A percentile compares a stretch with the other conserved stretches of the same genome.
Conservation (phyloP, 768 basidiomycete species). For the Lactarius akahatsu region DNA sequence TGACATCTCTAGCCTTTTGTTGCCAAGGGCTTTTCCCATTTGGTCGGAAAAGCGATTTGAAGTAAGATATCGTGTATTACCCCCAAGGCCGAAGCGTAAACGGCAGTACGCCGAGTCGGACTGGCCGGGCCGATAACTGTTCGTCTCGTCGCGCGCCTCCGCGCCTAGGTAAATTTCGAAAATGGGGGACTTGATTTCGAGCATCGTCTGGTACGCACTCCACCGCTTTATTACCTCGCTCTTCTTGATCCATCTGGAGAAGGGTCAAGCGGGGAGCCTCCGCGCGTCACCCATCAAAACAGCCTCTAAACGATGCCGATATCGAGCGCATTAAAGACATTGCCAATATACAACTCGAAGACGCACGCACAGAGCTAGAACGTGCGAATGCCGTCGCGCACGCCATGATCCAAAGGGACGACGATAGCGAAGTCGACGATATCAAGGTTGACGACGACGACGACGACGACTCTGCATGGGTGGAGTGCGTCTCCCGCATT, state of each 20-base stretch:
- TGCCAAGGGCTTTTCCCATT: no score
- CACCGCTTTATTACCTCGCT: neutral
- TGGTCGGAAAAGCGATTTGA: no score
- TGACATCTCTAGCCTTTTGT: no score
- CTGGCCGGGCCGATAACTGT: no score
- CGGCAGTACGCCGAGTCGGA: no score
- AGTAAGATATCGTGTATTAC: no score
- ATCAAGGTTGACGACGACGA: constrained; percentile 45
- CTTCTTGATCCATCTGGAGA: constrained; percentile 21
- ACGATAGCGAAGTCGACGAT: constrained; percentile 62
- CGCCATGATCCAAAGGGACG: constrained; percentile 64
- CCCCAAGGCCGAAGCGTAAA: no score
- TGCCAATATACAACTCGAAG: constrained; percentile 84
- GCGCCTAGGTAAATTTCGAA: no score
- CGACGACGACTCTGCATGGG: constrained; percentile 63
- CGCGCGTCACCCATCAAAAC: constrained; percentile 69
- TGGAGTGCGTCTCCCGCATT: constrained; percentile 67
- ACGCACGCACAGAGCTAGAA: constrained; percentile 83
- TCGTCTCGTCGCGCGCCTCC: no score
- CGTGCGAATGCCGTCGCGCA: constrained; percentile 75
- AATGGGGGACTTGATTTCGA: constrained; percentile 9
- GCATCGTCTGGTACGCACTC: constrained; percentile 14
- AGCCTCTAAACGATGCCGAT: constrained; percentile 88
- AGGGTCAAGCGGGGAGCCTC: no score
- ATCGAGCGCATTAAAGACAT: constrained; percentile 85